phyloP scores from a whole-genome alignment of 345 rosid species.

The Brassica cretica region DNA sequence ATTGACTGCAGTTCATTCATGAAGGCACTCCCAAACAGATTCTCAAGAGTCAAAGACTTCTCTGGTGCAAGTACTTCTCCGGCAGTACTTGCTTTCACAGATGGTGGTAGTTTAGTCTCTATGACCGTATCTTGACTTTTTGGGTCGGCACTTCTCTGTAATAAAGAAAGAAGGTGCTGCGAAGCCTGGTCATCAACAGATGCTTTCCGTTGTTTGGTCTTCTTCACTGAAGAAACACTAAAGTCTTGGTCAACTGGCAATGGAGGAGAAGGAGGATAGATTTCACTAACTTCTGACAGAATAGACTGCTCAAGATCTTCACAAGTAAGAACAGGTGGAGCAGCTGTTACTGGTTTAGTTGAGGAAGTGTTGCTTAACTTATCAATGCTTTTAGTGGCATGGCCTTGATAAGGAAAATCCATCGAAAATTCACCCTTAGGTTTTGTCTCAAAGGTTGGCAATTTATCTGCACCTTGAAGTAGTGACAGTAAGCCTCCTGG shows the following conservation, averaged over 20 bases:
- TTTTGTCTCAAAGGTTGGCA: slow-evolving; percentile 52
- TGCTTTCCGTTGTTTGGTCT: slow-evolving; percentile 48
- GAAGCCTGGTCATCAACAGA: slow-evolving; percentile 66
- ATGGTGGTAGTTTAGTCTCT: slow-evolving; percentile 41
- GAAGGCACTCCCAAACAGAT: slow-evolving; percentile 92
- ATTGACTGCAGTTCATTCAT: slow-evolving; percentile 88
- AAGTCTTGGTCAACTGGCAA: slow-evolving; percentile 38
- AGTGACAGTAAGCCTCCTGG: slow-evolving; percentile 70
- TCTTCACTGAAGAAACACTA: slow-evolving; percentile 40
- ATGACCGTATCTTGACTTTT: slow-evolving; percentile 35
- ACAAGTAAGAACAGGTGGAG: slow-evolving; percentile 82
- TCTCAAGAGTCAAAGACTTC: slow-evolving; percentile 80
- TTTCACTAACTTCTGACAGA: slow-evolving; percentile 62
- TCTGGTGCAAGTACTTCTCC: slow-evolving; percentile 45
- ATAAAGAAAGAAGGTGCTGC: slow-evolving; percentile 81
- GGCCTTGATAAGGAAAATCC: slow-evolving; percentile 44
- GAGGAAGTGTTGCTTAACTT: slow-evolving; percentile 34
- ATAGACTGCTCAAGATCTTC: slow-evolving; percentile 98
- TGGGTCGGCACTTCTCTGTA: slow-evolving; percentile 57
- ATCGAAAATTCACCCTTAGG: slow-evolving; percentile 33
- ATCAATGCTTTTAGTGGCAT: slow-evolving; percentile 43
- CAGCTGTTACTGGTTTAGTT: slow-evolving; percentile 42
- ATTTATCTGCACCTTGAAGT: slow-evolving; percentile 69
- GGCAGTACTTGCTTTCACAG: slow-evolving; percentile 34
- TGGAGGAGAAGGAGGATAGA: slow-evolving; percentile 38